Evolutionary conservation across 352 stramenopile genomes (phyloP), one percentile per base, ranked within the genome.

Genomic region (Phytophthora cryptogea): DNA sequence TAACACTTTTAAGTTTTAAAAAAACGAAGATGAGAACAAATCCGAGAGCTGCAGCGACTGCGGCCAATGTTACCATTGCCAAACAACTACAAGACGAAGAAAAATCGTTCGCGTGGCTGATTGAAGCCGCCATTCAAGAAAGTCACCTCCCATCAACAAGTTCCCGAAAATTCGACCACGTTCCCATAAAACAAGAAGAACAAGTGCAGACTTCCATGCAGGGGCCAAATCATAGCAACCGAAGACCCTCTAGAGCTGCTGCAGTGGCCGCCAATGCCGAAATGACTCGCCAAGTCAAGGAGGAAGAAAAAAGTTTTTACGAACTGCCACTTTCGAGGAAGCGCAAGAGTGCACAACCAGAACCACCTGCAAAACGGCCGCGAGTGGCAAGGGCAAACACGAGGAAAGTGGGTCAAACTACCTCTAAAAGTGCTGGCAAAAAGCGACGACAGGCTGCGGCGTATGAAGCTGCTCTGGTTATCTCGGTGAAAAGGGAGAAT

Each of bases 381-480:
- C 41, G 45, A 26, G n/a, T 62, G 7, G 26, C 31, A 3, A 16
- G 14, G 7, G 27, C 42, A 1, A 48, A 28, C 7, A 17, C 37
- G 30, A 64, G 33, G 14, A 54, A 48, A 26, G 16, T 45, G 42
- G 3, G 13, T n/a, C 31, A 64, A 9, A 43, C 58, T 4, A 61
- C 42, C 14, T 13, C 60, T 50, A 41, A 56, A 9, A 44, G 28
- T 7, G 28, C 23, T 3, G 59, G 50, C 14, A 76, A 70, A 43
- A 76, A 76, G 36, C 63, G 63, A 0, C 59, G 59, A 0, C 68
- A 70, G 17, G 54, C 47, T 0, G 13, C 45, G 5, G 54, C 40
- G 11, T 54, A 54, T n/a, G 49, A 59, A 42, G 36, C 50, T 9
- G 53, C 63, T 1, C 63, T 63, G 5, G 64, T 74, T 30, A 76